Percentiles rank a stretch among this genome's conserved stretches.
Conservation (phyloP, 2,329 filamentous ascomycete species). For the Penicillium sp. region DNA sequence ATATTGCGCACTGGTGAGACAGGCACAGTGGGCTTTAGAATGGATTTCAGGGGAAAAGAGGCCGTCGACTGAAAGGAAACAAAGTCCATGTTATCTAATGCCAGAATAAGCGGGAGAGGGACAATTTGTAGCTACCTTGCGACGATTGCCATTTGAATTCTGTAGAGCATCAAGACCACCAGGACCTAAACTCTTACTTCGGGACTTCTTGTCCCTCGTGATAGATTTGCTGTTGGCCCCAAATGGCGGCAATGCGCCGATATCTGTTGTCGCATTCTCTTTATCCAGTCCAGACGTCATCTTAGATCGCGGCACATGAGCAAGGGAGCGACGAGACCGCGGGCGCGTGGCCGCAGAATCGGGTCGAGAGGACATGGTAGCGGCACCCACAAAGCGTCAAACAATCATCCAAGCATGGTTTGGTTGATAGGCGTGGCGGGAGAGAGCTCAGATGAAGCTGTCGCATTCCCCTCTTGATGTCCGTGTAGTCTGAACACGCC, state of each 20-base stretch:
- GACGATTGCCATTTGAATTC: slow-evolving; percentile 71
- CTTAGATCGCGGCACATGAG: slow-evolving; percentile 56
- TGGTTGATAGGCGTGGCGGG: not conserved
- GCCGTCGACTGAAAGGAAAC: slow-evolving; percentile 37
- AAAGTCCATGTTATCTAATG: not conserved
- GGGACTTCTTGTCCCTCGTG: slow-evolving; percentile 62
- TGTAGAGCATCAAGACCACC: slow-evolving; percentile 83
- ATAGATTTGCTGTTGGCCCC: slow-evolving; percentile 37
- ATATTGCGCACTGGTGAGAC: slow-evolving; percentile 66
- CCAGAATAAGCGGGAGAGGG: not conserved
- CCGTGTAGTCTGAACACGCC: slow-evolving; percentile 8
- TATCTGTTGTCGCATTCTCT: slow-evolving; percentile 73
- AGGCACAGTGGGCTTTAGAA: slow-evolving; percentile 76
- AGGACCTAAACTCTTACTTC: slow-evolving; percentile 95
- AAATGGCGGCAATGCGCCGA: slow-evolving; percentile 48
- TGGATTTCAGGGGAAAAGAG: slow-evolving; percentile 60
- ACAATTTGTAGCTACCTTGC: slow-evolving; percentile 63
- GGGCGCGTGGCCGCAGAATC: slow-evolving; percentile 36
- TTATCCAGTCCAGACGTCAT: slow-evolving; percentile 58
- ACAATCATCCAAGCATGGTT: slow-evolving; percentile 14
- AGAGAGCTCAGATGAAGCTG: not conserved
- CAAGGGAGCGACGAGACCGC: slow-evolving; percentile 70
- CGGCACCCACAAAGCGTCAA: not conserved
- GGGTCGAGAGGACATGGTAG: slow-evolving; percentile 35
- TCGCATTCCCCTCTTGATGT: slow-evolving; percentile 16